Percentiles rank a stretch among this genome's conserved stretches.
These are phyloP conservation scores for Rhizopus stolonifer DNA, from an alignment of 371 early-diverging fungal genomes.

Conservation along the genomic window DNA sequence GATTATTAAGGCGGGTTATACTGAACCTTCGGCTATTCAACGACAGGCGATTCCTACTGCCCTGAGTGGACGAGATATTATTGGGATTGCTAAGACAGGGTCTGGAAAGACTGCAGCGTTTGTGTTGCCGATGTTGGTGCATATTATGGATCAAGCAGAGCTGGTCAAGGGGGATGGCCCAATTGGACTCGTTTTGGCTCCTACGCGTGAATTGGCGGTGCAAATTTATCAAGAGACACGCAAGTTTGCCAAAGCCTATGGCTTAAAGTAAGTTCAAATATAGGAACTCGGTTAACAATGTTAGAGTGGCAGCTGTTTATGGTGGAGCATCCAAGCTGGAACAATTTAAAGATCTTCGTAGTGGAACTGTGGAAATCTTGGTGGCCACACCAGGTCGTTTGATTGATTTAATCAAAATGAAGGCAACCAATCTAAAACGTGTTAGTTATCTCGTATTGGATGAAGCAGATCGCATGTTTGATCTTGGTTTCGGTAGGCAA, in stretches of 20 bases:
- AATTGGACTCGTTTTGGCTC: constrained; percentile 73
- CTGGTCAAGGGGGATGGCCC: constrained; percentile 70
- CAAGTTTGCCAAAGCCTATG: constrained; percentile 76
- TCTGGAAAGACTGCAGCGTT: constrained; percentile 79
- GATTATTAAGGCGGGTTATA: constrained; percentile 64
- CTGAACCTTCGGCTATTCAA: constrained; percentile 81
- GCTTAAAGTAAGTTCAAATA: constrained; percentile 44
- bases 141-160: constrained; percentile 82
- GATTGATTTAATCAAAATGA: constrained; percentile 92
- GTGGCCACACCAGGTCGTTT: constrained; percentile 96
- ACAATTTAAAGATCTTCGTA: constrained; percentile 84
- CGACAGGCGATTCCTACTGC: constrained; percentile 78
- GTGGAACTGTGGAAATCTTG: constrained; percentile 83
- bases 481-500: constrained; percentile 90
- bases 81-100: constrained; percentile 91
- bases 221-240: constrained; percentile 86
- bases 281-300: not conserved
- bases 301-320: constrained; percentile 73
- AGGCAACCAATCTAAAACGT: constrained; percentile 83
- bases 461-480: constrained; percentile 95
- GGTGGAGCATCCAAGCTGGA: constrained; percentile 91
- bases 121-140: constrained; percentile 83
- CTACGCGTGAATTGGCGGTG: constrained; percentile 89
- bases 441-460: constrained; percentile 94
- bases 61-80: constrained; percentile 76